Base-by-base conservation (phyloP, 2,329 filamentous ascomycete species). In the Fusarium armeniacum region DNA sequence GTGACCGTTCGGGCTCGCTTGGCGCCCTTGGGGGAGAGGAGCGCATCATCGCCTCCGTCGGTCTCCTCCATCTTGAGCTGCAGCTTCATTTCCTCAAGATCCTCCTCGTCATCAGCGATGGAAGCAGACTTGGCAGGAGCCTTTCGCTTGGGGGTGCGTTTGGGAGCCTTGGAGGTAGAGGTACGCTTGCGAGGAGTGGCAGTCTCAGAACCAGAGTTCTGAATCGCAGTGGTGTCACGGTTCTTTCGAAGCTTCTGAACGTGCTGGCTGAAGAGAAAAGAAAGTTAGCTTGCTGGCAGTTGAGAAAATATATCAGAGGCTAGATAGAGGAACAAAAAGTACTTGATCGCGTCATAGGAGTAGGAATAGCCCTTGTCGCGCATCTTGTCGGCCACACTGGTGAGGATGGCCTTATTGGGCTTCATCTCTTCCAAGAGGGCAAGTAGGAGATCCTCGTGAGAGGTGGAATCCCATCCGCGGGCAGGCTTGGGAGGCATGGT, bases 231-330 rank as follows among this genome's bases (percentile, higher is more conserved):
- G 7, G 72, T 74, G n/a, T 80, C 79, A 8, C 78, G 76, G 38
- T 65, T 76, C 63, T 76, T 78, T 63, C 80, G 80, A 5, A 84
- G 77, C 68, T 84, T 84, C 67, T 83, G 81, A 10, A 85, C 78
- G 35, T 85, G 83, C 70, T 84, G 83, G 46, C 83, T 84, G 50
- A 53, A 32, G 45, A 45, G 24, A 55, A 30, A 46, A 36, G 24
- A 4, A n/a, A 40, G 60, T 76, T 69, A 75, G 64, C 45, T 63
- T 43, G 7, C 7, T 44, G 53, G 13, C 13, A 16, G 30, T 52
- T 50, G 32, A 16, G 33, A 16, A 67, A 40, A 49, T 50, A 46
- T 32, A 51, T 44, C 49, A 56, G 51, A 50, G 49, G 44, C 44
- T 43, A 44, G 8, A 52, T 43, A 44, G 8, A 52, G 53, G 60